Percentiles rank a stretch among this genome's conserved stretches.
phyloP scores from a whole-genome alignment of 306 rosid species.

The Sechiopsis laciniata region DNA sequence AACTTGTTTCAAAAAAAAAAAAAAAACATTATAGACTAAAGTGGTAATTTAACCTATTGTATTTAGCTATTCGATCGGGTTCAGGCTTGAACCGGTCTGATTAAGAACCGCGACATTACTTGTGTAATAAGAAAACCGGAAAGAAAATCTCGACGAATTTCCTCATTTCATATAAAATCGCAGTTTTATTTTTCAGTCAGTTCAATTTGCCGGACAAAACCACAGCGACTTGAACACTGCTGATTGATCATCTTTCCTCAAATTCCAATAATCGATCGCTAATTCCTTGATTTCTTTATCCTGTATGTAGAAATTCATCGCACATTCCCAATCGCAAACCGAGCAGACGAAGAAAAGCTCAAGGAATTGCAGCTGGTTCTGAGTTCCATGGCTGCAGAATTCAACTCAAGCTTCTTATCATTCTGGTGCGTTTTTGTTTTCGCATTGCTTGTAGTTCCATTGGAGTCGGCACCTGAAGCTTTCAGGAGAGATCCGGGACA shows the following conservation, averaged over 20 bases:
- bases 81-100: not conserved
- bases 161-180: not conserved
- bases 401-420: constrained; percentile 19
- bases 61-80: not conserved
- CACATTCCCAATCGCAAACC: not conserved
- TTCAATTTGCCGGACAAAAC: not conserved
- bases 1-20: too few relatives aligned
- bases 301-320: not conserved
- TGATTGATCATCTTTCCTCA: not conserved
- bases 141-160: not conserved
- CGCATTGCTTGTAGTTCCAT: constrained; percentile 40
- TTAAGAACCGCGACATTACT: not conserved
- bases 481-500: constrained; percentile 65
- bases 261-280: not conserved
- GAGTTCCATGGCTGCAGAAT: constrained; percentile 31
- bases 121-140: not conserved
- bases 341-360: not conserved
- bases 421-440: constrained; percentile 26
- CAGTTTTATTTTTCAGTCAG: constrained; percentile 4
- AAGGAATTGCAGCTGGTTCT: constrained; percentile 16
- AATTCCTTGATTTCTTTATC: not conserved
- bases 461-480: constrained; percentile 72
- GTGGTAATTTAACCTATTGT: not conserved
- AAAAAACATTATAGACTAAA: too few relatives aligned
- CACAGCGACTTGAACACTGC: not conserved